Evolutionary conservation across 2,329 filamentous ascomycete genomes (phyloP).

Genomic region (Trichoderma koningii): DNA sequence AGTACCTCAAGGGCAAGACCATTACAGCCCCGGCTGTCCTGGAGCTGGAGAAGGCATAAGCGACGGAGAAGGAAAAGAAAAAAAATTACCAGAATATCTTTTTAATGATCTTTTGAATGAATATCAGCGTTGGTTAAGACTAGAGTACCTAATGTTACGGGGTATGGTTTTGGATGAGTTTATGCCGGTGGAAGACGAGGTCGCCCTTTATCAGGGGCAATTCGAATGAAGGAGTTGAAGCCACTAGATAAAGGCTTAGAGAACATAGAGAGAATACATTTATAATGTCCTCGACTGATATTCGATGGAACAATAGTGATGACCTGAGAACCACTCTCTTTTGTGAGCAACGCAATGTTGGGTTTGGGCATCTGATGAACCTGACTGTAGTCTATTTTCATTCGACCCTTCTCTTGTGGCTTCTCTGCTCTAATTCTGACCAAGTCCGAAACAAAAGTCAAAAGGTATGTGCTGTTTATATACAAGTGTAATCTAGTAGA

Average conservation of each 20-base stretch:
- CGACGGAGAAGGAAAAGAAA: neutral
- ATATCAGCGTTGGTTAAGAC: conserved; percentile 24
- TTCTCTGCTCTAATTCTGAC: neutral
- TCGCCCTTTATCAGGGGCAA: conserved; percentile 12
- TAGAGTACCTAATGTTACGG: conserved; percentile 18
- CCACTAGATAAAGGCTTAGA: neutral
- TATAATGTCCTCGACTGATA: neutral
- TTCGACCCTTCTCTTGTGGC: neutral
- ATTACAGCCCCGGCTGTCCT: conserved; percentile 57
- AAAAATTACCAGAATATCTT: neutral
- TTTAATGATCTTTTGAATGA: conserved; percentile 10
- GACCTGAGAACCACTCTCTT: neutral
- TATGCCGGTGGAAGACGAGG: neutral
- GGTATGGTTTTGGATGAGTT: conserved; percentile 10
- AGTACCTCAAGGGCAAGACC: conserved; percentile 55
- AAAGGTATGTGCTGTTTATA: neutral
- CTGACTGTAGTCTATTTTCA: neutral
- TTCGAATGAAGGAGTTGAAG: conserved; percentile 4
- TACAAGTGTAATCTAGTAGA: conserved; percentile 4
- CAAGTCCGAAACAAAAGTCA: too few species aligned
- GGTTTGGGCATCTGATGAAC: neutral
- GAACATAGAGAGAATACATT: neutral
- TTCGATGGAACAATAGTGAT: neutral
- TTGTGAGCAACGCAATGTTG: neutral
- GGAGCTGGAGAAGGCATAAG: conserved; percentile 45